Percentiles rank a stretch among this genome's conserved stretches.
phyloP scores from a whole-genome alignment of 306 rosid species.

The Lupinus albus region DNA sequence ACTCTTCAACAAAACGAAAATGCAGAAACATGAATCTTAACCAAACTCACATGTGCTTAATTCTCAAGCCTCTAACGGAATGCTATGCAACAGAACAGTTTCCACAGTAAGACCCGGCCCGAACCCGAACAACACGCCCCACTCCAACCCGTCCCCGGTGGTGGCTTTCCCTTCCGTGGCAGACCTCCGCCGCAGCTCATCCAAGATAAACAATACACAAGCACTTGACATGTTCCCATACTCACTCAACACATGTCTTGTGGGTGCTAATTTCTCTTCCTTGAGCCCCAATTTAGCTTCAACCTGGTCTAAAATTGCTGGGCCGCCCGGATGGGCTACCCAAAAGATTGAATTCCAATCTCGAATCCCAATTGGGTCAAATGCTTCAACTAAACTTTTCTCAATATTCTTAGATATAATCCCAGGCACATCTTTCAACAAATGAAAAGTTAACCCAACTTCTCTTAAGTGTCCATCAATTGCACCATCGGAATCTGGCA shows the following conservation, averaged over 20 bases:
- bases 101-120: conserved; percentile 3
- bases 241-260: not conserved
- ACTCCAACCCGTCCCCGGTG: conserved; percentile 9
- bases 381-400: not conserved
- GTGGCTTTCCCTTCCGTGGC: not conserved
- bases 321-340: not conserved
- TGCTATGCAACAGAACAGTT: not conserved
- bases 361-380: not conserved
- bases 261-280: not conserved
- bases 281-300: not conserved
- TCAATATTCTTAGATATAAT: not conserved
- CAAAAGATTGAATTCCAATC: conserved; percentile 12
- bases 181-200: not conserved
- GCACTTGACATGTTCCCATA: conserved; percentile 14
- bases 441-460: conserved; percentile 4
- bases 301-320: not conserved
- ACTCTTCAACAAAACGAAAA: no score
- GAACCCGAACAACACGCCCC: not conserved
- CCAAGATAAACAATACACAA: not conserved
- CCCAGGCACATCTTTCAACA: not conserved
- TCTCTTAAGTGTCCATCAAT: not conserved
- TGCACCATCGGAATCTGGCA: not conserved
- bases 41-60: not conserved
- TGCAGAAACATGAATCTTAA: no score
- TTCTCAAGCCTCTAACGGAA: not conserved